These are phyloP conservation scores for Colletotrichum shisoi DNA, from an alignment of 2,329 filamentous ascomycete species.

Conservation along the genomic window DNA sequence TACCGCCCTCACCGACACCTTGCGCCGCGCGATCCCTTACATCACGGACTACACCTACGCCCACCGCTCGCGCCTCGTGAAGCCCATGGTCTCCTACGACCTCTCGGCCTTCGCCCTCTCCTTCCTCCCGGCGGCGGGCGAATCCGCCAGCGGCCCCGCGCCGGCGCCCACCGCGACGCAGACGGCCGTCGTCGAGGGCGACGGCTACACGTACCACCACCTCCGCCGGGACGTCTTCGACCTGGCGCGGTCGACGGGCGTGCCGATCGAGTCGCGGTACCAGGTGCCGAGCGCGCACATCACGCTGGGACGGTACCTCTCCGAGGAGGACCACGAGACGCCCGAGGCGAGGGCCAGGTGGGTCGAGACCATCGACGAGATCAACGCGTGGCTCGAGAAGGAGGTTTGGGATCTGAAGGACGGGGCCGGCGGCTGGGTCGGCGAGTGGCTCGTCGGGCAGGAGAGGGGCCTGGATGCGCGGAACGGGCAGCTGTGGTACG, in stretches of 20 bases:
- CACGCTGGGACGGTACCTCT: slow-evolving; percentile 83
- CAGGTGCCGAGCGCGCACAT: slow-evolving; percentile 89
- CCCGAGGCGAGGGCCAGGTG: slow-evolving; percentile 68
- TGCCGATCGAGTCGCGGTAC: slow-evolving; percentile 80
- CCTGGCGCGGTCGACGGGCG: slow-evolving; percentile 65
- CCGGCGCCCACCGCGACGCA: slow-evolving; percentile 51
- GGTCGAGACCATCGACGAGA: slow-evolving; percentile 73
- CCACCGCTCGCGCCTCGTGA: slow-evolving; percentile 78
- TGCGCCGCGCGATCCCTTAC: slow-evolving; percentile 64
- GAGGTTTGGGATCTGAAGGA: slow-evolving; percentile 71
- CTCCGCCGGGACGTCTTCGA: slow-evolving; percentile 80
- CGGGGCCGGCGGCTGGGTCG: slow-evolving; percentile 52
- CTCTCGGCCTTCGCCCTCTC: slow-evolving; percentile 84
- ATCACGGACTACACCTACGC: slow-evolving; percentile 72
- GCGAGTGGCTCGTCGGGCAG: slow-evolving; percentile 88
- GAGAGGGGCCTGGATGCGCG: slow-evolving; percentile 81
- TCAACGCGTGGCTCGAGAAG: slow-evolving; percentile 77
- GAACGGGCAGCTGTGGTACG: slow-evolving; percentile 85
- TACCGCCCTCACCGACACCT: slow-evolving; percentile 62
- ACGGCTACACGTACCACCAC: slow-evolving; percentile 88
- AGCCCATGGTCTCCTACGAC: slow-evolving; percentile 84
- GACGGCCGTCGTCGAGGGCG: slow-evolving; percentile 56
- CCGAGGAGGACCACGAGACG: slow-evolving; percentile 68
- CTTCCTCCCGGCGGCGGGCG: slow-evolving; percentile 80
- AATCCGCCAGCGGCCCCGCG: slow-evolving; percentile 55